A percentile compares a stretch with the other conserved stretches of the same genome.
Evolutionary conservation across 495 filamentous ascomycete genomes (phyloP).

Genomic region (Trichoderma gamsii): DNA sequence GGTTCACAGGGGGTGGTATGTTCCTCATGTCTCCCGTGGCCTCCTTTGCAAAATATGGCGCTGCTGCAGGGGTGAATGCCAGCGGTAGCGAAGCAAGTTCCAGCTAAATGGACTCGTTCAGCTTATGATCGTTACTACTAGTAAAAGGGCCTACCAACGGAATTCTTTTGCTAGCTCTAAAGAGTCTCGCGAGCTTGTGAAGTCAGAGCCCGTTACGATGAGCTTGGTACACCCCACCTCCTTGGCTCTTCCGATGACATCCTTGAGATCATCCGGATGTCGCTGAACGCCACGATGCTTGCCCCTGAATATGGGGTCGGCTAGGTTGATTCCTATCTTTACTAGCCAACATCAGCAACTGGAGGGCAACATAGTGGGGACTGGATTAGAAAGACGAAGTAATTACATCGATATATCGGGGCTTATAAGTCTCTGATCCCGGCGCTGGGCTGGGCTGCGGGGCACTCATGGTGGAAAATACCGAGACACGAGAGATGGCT

Average conservation of each 20-base stretch:
- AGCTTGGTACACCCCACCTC: constrained; percentile 78
- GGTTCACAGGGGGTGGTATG: constrained; percentile 41
- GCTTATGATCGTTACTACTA: not conserved
- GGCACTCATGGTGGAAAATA: constrained; percentile 23
- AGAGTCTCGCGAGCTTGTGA: constrained; percentile 69
- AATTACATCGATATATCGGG: constrained; percentile 55
- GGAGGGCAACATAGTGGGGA: not conserved
- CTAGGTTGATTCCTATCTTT: constrained; percentile 86
- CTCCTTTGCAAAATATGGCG: constrained; percentile 58
- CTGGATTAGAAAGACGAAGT: constrained; percentile 22
- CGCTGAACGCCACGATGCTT: constrained; percentile 73
- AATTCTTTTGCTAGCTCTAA: constrained; percentile 66
- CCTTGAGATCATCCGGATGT: constrained; percentile 72
- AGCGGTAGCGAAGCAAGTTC: constrained; percentile 77
- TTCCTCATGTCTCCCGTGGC: constrained; percentile 32
- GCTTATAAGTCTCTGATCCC: constrained; percentile 28
- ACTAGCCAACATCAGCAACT: constrained; percentile 14
- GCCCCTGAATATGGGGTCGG: constrained; percentile 79
- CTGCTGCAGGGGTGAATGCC: constrained; percentile 87
- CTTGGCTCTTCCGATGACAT: constrained; percentile 67
- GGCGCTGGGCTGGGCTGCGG: constrained; percentile 13
- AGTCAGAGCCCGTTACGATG: constrained; percentile 88
- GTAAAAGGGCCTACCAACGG: constrained; percentile 44
- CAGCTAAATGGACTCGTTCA: constrained; percentile 46
- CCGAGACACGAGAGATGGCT: constrained; percentile 8